Base-by-base conservation (phyloP, 139 green algal genomes). In the Gonium pectorale region DNA sequence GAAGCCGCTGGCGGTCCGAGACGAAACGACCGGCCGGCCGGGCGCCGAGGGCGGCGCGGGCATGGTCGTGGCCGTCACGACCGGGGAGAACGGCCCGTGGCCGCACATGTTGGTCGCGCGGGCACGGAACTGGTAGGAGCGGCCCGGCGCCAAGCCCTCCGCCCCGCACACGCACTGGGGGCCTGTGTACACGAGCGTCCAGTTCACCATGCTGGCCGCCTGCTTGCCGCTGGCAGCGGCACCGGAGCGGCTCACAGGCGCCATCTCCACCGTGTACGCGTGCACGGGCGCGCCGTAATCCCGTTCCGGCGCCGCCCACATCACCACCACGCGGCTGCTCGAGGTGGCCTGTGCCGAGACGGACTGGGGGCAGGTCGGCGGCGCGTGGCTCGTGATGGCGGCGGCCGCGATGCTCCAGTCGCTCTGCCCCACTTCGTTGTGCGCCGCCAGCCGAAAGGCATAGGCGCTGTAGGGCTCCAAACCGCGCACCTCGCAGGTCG, bases 221-320 rank as follows among this genome's bases (percentile, higher is more conserved):
- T 51, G 46, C 24, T n/a, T n/a, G n/a, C n/a, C n/a, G n/a, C n/a
- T n/a, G 19, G 26, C 66, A 46, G 29, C 41, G n/a, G 13, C 62
- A 6, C 31, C 46, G 40, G 38, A 31, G 33, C 54, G 24, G 66
- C 54, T 29, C 22, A 22, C 82, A 8, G 41, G 15, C 46, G 80
- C 70, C 71, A 86, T 87, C 35, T 95, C 91, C 71, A 94, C 46
- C 60, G 89, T 79, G 77, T 95, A 95, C n/a, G 70, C 46, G 1
- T 74, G 86, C 2, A 96, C 83, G 1, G 86, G 26, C 0, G 87
- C 66, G 5, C 93, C 93, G 33, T 92, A 81, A 67, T 94, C 90
- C 11, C 49, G 37, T 24, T 33, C 54, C 0, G 93, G 93, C 64
- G 74, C 51, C 41, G 60, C 11, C 93, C 93, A 95, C 40, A 29